A percentile compares a stretch with the other conserved stretches of the same genome.
These are phyloP conservation scores for Hygrophila difformis DNA, from an alignment of 257 asterid genomes.

Conservation along the genomic window DNA sequence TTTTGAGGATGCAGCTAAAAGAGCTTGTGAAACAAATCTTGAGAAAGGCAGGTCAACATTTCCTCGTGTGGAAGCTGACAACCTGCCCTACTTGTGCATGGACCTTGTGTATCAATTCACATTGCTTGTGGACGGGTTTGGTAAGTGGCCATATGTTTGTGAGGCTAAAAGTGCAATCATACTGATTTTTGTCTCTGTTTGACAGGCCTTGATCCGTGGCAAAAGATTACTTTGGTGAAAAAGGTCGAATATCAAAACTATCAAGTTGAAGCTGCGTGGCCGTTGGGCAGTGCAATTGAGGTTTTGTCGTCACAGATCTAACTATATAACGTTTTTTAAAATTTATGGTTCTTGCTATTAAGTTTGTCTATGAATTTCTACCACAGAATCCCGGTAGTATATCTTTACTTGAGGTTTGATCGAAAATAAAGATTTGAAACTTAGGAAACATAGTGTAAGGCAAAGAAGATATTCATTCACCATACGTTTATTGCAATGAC, in stretches of 20 bases:
- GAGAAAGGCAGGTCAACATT: constrained; percentile 52
- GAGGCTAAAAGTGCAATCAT: not conserved
- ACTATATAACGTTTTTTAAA: no score
- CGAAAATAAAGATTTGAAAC: no score
- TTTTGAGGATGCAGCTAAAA: constrained; percentile 78
- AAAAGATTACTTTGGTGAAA: constrained; percentile 51
- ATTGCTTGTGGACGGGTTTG: constrained; percentile 90
- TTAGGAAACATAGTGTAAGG: no score
- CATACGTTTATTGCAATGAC: no score
- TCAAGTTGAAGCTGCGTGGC: constrained; percentile 79
- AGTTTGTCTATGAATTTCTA: no score
- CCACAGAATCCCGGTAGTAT: no score
- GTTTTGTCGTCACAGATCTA: constrained; percentile 63
- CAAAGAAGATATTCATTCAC: no score
- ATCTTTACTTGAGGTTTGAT: no score
- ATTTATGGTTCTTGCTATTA: no score
- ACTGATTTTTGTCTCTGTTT: not conserved
- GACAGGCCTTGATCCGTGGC: constrained; percentile 56
- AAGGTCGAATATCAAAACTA: constrained; percentile 46
- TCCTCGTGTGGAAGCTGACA: constrained; percentile 51
- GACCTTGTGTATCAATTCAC: constrained; percentile 85
- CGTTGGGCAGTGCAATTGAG: constrained; percentile 78
- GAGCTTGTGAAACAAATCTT: constrained; percentile 63
- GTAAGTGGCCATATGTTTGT: constrained; percentile 33
- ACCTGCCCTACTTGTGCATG: constrained; percentile 92